Evolutionary conservation across 176 grass and related monocot genomes (phyloP).

Genomic region (Otatea glauca): DNA sequence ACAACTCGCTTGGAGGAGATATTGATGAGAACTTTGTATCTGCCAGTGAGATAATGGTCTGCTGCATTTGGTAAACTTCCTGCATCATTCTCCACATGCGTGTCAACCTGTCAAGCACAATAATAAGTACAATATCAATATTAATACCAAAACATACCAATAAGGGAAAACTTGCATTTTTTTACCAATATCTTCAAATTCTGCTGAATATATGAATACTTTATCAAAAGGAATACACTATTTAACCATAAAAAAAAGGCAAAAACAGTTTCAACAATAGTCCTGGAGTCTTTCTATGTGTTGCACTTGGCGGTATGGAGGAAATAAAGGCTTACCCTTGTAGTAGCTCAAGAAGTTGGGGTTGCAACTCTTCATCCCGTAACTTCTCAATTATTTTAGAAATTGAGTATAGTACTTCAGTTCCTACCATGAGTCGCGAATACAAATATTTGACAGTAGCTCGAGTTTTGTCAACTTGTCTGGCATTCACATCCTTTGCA

Average conservation of each 20-base stretch:
- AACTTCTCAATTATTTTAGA: constrained; percentile 66
- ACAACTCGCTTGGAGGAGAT: constrained; percentile 43
- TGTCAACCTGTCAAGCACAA: constrained; percentile 40
- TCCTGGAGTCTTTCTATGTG: not conserved
- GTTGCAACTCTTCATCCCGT: constrained; percentile 75
- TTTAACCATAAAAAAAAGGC: not conserved
- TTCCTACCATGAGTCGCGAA: constrained; percentile 49
- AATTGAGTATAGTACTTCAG: constrained; percentile 58
- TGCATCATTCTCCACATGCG: constrained; percentile 75
- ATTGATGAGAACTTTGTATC: constrained; percentile 41
- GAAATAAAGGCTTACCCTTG: constrained; percentile 58
- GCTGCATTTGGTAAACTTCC: constrained; percentile 67
- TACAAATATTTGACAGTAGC: constrained; percentile 58
- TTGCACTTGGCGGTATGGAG: not conserved
- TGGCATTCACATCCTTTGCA: constrained; percentile 46
- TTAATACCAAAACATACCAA: not conserved
- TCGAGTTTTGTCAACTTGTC: constrained; percentile 59
- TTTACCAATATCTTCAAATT: not conserved
- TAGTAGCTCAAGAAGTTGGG: constrained; percentile 66
- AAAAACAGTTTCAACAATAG: constrained; percentile 10
- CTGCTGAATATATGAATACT: not conserved
- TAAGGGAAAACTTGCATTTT: not conserved
- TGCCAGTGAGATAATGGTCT: constrained; percentile 55
- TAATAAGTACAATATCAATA: not conserved
- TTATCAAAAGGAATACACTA: not conserved